Conservation (phyloP, 495 filamentous ascomycete species). For the Pseudomonodictys pantanalensis region DNA sequence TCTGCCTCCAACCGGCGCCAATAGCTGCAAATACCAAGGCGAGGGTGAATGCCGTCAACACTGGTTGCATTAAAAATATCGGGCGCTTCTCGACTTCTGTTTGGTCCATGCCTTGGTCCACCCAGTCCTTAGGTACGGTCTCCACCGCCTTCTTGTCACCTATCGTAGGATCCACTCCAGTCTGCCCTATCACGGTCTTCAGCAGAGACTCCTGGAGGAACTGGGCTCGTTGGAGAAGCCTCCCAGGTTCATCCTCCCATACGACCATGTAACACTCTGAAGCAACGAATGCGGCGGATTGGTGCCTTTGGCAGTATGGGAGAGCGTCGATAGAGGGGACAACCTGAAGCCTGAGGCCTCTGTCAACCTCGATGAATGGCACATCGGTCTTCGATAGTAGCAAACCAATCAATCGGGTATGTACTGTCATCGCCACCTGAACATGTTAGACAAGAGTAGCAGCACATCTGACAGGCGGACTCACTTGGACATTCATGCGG, state of each 20-base stretch:
- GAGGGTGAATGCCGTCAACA: constrained; percentile 51
- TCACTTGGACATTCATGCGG: constrained; percentile 56
- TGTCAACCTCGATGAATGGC: constrained; percentile 54
- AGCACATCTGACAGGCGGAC: constrained; percentile 13
- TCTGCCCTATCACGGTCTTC: constrained; percentile 41
- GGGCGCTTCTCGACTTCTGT: constrained; percentile 42
- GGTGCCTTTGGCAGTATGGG: constrained; percentile 58
- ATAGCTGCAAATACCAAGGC: constrained; percentile 52
- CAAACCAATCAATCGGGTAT: constrained; percentile 55
- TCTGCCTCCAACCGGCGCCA: constrained; percentile 53
- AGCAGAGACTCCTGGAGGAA: constrained; percentile 54
- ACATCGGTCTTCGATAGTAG: constrained; percentile 48
- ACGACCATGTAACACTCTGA: constrained; percentile 56
- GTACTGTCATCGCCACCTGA: constrained; percentile 59
- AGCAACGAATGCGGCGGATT: constrained; percentile 65
- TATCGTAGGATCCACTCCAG: constrained; percentile 2
- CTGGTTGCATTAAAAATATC: constrained; percentile 51
- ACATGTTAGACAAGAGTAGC: constrained; percentile 9
- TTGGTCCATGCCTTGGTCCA: constrained; percentile 32
- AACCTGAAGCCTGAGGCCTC: constrained; percentile 60
- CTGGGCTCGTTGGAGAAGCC: constrained; percentile 50
- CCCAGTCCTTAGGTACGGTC: constrained; percentile 24
- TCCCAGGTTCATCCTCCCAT: constrained; percentile 64
- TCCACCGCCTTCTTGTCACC: constrained; percentile 45
- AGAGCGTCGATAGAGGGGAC: constrained; percentile 54